Evolutionary conservation across 2,329 filamentous ascomycete genomes (phyloP).

Genomic region (Hymenoscyphus infarciens): DNA sequence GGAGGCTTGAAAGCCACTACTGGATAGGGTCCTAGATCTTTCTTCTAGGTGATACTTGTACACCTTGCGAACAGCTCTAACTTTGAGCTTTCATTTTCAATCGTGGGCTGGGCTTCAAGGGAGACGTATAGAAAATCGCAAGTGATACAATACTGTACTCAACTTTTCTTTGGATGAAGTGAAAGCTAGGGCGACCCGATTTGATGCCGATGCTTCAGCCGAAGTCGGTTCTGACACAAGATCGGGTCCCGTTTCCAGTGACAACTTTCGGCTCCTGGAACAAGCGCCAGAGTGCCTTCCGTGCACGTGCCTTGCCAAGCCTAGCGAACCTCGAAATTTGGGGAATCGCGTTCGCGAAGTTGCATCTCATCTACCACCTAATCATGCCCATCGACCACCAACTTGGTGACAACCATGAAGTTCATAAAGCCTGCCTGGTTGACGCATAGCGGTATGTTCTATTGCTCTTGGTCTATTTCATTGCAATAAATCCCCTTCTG

Average conservation of each 20-base stretch:
- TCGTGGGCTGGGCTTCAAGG: too few relatives aligned
- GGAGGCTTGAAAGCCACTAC: too few relatives aligned
- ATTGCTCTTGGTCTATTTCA: neutral
- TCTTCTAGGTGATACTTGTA: too few relatives aligned
- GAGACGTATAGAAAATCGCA: too few relatives aligned
- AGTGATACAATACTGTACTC: too few relatives aligned
- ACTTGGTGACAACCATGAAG: conserved; percentile 54
- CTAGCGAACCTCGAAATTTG: neutral
- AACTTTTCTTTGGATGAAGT: too few relatives aligned
- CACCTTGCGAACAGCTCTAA: too few relatives aligned
- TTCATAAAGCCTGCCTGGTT: conserved; percentile 96
- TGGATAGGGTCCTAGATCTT: too few relatives aligned
- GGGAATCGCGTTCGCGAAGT: conserved; percentile 17
- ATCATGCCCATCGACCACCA: conserved; percentile 30
- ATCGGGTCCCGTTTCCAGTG: neutral
- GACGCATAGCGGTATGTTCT: conserved; percentile 73
- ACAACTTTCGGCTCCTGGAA: conserved; percentile 13
- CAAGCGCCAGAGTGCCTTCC: conserved; percentile 15
- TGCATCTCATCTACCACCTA: conserved; percentile 18
- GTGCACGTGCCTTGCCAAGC: neutral
- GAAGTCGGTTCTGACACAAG: neutral
- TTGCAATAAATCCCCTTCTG: neutral
- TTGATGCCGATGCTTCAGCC: too few relatives aligned
- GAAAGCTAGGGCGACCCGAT: too few relatives aligned
- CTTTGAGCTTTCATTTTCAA: too few relatives aligned